Base-by-base conservation (phyloP, 139 green algal species). In the Micractinium sp. region DNA sequence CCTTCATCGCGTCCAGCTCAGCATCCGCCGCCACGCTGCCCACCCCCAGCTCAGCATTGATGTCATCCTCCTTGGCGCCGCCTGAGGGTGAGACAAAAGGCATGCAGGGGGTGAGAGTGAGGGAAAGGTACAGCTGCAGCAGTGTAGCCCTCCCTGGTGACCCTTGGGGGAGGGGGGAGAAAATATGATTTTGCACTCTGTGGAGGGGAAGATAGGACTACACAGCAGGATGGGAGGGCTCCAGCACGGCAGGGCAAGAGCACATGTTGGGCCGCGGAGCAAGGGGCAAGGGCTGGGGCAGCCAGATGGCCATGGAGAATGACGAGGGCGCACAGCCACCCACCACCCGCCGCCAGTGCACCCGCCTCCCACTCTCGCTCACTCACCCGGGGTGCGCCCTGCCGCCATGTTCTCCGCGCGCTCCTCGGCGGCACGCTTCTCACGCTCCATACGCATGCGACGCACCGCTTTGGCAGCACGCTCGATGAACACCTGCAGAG, bases 1-100 rank as follows among this genome's bases (percentile, higher is more conserved):
- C 93, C 53, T 95, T 94, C 41, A 96, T 86, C n/a, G 82, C 88
- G 67, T 98, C 96, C 82, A 98, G 91, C 90, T 95, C 88, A n/a
- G 93, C 91, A 80, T 98, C 96, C 5, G 94, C 93, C 19, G 92
- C 90, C 66, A 95, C 93, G 25, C 91, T 89, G 1, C 94, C 94
- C 81, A 95, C 87, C 9, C 95, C 94, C 69, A 97, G 89, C 91
- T 96, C 89, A 1, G 93, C 90, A 53, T 91, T 95, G 67, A 97
- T 96, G 87, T 96, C 95, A 12, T 97, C 92, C 53, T 93, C 88
- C 23, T 90, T 81, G 29, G 53, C 75, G 33, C 61, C 77, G 41
- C 75, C 92, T 91, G 63, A 61, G 61, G 81, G 81, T 4, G 33
- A 61, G 33, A 14, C 47, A 56, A 9, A 56, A 56, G 47, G 47